Evolutionary conservation across 1,139 yeast genomes (phyloP).

Genomic region (Pichiaceae sp.): DNA sequence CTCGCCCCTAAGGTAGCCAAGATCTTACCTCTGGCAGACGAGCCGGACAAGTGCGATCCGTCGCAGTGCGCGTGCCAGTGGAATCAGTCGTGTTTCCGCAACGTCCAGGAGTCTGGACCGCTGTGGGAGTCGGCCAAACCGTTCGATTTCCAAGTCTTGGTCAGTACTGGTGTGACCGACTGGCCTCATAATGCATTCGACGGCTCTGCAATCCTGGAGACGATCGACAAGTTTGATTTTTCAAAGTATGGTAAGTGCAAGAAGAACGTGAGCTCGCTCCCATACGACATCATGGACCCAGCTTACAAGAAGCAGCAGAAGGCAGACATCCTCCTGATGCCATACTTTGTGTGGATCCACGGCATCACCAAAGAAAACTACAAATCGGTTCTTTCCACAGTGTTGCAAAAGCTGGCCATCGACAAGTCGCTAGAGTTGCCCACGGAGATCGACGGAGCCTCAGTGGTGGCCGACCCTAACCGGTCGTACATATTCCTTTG

Average conservation of each 20-base stretch:
- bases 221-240: constrained; percentile 24
- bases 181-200: constrained; percentile 77
- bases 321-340: constrained; percentile 61
- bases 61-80: constrained; percentile 38
- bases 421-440: constrained; percentile 5
- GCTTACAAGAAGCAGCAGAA: constrained; percentile 19
- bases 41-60: constrained; percentile 39
- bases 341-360: constrained; percentile 68
- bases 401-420: constrained; percentile 33
- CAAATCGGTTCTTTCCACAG: constrained; percentile 32
- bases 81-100: constrained; percentile 47
- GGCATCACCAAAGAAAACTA: constrained; percentile 41
- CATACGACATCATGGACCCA: constrained; percentile 3
- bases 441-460: constrained; percentile 14
- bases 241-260: constrained; percentile 31
- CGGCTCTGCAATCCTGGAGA: constrained; percentile 41
- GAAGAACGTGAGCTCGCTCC: constrained; percentile 27
- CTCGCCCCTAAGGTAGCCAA: constrained; percentile 10
- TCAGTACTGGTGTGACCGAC: constrained; percentile 77
- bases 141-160: constrained; percentile 61
- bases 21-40: constrained; percentile 24
- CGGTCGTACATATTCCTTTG: constrained; percentile 66
- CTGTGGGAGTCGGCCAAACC: constrained; percentile 69
- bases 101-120: constrained; percentile 28
- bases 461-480: constrained; percentile 31